Percentiles rank a stretch among this genome's conserved stretches.
phyloP scores from a whole-genome alignment of 257 asterid genomes.

The Jacaranda copaia region DNA sequence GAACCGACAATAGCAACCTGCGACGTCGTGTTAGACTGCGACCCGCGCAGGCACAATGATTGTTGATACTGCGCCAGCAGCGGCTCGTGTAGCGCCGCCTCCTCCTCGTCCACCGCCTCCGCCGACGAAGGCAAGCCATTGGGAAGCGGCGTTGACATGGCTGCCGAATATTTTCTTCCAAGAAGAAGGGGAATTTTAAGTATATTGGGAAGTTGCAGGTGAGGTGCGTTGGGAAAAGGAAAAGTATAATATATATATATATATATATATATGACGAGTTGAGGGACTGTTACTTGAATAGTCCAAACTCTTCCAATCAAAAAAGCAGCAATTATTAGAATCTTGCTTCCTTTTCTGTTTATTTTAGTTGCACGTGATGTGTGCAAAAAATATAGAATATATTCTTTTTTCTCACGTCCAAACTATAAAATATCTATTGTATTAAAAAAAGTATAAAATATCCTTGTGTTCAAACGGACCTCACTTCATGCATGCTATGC shows the following conservation, averaged over 20 bases:
- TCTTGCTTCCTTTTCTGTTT: too few species aligned
- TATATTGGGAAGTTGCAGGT: not conserved
- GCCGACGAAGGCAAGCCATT: conserved; percentile 34
- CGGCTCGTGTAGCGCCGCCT: conserved; percentile 53
- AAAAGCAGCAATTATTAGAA: not conserved
- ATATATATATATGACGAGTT: not conserved
- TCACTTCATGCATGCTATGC: too few species aligned
- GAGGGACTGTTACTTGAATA: not conserved
- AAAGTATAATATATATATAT: too few species aligned
- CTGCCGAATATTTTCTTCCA: not conserved
- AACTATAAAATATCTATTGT: too few species aligned
- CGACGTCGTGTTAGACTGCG: conserved; percentile 77
- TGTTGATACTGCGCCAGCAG: conserved; percentile 44
- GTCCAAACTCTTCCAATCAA: too few species aligned
- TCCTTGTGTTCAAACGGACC: too few species aligned
- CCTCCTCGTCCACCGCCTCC: conserved; percentile 53
- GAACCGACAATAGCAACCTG: conserved; percentile 92
- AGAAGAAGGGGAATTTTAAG: not conserved
- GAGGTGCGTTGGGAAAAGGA: not conserved
- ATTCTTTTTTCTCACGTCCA: too few species aligned
- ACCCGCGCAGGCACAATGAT: conserved; percentile 54
- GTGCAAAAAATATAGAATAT: too few species aligned
- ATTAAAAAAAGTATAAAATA: too few species aligned
- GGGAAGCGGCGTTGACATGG: conserved; percentile 37
- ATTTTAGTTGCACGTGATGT: too few species aligned